Conservation (phyloP, 148 eudicot genomes). For the Rhododendron mucronatum region DNA sequence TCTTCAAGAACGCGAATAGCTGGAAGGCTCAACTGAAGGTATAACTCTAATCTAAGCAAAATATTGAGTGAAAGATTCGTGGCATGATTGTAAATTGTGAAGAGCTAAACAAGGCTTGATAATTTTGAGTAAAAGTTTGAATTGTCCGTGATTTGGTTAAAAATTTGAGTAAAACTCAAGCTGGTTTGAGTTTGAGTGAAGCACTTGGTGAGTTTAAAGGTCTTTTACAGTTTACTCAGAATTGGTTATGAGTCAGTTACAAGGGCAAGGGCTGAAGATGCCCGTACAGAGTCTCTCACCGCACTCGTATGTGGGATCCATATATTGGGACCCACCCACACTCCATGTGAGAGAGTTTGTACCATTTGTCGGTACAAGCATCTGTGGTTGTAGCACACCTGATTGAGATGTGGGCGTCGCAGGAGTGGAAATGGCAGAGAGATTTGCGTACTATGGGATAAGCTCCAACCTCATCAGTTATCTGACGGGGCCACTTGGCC, state of each 20-base stretch:
- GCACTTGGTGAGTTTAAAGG: background rate
- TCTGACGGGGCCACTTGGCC: constrained; percentile 54
- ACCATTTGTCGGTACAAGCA: background rate
- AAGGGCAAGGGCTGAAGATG: background rate
- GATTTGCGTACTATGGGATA: constrained; percentile 57
- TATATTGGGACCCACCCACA: background rate
- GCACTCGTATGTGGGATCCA: too few species aligned
- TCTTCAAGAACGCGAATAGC: background rate
- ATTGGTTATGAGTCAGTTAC: background rate
- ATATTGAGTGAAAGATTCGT: too few species aligned
- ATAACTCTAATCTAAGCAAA: background rate
- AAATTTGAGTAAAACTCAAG: too few species aligned
- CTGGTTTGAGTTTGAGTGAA: background rate
- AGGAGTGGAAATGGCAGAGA: constrained; percentile 66
- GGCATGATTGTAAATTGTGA: background rate
- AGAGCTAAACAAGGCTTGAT: background rate
- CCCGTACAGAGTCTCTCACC: too few species aligned
- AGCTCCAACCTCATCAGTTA: constrained; percentile 51
- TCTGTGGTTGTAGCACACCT: background rate
- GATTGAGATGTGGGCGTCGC: background rate
- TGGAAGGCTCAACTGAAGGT: too few species aligned
- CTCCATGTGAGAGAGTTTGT: too few species aligned
- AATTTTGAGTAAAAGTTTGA: background rate
- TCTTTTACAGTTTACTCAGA: background rate
- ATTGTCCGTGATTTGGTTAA: background rate